Percentiles rank a stretch among this genome's conserved stretches.
Evolutionary conservation across 768 basidiomycete species (phyloP).

Genomic region (Lactifluus hygrophoroides): DNA sequence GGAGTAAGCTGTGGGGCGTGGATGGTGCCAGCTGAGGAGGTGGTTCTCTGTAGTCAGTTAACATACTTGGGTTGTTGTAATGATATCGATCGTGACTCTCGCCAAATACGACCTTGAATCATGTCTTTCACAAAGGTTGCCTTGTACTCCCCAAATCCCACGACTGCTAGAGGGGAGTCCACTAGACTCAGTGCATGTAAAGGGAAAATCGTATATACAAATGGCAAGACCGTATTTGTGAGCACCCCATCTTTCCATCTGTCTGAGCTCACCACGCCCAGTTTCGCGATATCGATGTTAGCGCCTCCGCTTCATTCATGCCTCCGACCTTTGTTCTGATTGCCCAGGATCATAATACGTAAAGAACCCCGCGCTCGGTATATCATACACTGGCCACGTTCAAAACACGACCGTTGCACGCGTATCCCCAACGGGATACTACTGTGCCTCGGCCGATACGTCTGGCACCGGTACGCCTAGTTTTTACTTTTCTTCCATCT

Average conservation of each 20-base stretch:
- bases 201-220: conserved; percentile 80
- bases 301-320: conserved; percentile 5
- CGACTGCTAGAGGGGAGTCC: conserved; percentile 54
- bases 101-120: conserved; percentile 20
- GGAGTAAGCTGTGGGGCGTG: background rate
- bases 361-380: conserved; percentile 58
- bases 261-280: background rate
- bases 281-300: conserved; percentile 20
- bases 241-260: conserved; percentile 24
- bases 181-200: conserved; percentile 68
- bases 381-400: conserved; percentile 70
- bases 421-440: conserved; percentile 89
- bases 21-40: background rate
- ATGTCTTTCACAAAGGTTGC: conserved; percentile 44
- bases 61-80: background rate
- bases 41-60: background rate
- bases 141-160: conserved; percentile 62
- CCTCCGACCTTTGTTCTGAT: conserved; percentile 7
- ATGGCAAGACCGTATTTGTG: conserved; percentile 79
- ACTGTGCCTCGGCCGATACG: conserved; percentile 86
- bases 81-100: conserved; percentile 9
- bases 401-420: conserved; percentile 84
- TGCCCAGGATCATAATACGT: background rate
- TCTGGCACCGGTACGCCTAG: conserved; percentile 59
- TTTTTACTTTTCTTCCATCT: background rate